Evolutionary conservation across 257 asterid species (phyloP), one percentile per base, ranked within the genome.

Genomic region (Gynochthodes officinalis): DNA sequence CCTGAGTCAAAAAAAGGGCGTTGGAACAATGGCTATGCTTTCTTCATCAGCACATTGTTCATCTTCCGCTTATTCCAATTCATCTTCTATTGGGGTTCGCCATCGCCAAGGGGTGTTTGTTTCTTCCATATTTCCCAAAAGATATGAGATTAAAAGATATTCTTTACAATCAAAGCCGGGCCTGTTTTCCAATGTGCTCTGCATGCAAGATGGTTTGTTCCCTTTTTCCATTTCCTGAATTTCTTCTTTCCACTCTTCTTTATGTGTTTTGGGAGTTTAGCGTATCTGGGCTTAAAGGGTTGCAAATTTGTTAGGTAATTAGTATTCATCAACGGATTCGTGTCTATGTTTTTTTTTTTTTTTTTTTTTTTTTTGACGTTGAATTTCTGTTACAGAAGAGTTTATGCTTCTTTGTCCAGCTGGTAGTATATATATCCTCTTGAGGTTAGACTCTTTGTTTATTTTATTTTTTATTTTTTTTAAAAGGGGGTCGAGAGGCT

Each of bases 121-220:
- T 75, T 74, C 85, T 66, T 72, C 72, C 54, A 49, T 77, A 71
- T 75, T 77, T 40, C 76, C 71, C 39, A 85, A 71, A 53, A 80
- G 59, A 63, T 72, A 80, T 64, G 82, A 62, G 73, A 76, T 81
- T 23, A 79, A 69, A 55, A 71, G 67, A 50, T 77, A 81, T 73
- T 79, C 88, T 70, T 79, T 88, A 70, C 89, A 76, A 82, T 79
- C 86, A 66, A 89, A 86, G 59, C 59, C 77, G 75, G 55, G 50
- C 79, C 73, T 76, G n/a, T 49, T 43, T 69, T 69, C 83, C 64
- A 85, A 78, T 84, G 88, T 58, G 58, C 79, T 82, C 84, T 81
- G 78, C 85, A 86, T 88, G 90, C 96, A 88, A 68, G 96, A 93
- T 81, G 96, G 96, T 91, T 81, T 42, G 89, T 52, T 76, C 70